phyloP scores from a whole-genome alignment of 2,329 filamentous ascomycete genomes.

The Immersiporthe knoxdaviesiana region DNA sequence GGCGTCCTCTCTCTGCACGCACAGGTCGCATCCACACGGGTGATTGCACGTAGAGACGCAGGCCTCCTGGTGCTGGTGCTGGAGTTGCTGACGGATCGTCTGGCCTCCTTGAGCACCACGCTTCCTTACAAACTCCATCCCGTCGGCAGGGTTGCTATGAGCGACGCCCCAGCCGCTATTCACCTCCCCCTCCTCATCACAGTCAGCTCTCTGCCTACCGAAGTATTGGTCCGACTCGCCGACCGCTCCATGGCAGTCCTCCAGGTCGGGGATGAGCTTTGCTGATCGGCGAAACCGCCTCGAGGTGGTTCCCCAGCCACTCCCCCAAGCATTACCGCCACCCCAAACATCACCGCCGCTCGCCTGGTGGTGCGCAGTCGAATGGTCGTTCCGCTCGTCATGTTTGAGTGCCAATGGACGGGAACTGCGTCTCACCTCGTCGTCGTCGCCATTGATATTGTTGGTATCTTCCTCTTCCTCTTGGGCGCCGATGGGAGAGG shows the following conservation, averaged over 20 bases:
- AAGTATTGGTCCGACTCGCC: constrained; percentile 17
- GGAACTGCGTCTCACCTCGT: constrained; percentile 13
- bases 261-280: constrained; percentile 20
- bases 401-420: background rate
- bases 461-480: background rate
- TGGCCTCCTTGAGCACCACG: background rate
- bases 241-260: constrained; percentile 19
- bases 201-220: constrained; percentile 20
- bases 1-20: background rate
- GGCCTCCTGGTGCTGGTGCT: background rate
- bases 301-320: constrained; percentile 24
- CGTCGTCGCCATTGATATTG: too few species aligned
- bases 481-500: too few species aligned
- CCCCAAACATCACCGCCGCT: background rate
- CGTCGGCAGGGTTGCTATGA: too few species aligned
- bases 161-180: background rate
- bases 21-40: background rate
- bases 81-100: background rate
- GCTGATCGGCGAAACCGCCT: constrained; percentile 19
- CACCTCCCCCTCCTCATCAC: background rate
- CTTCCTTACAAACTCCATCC: background rate
- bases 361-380: background rate
- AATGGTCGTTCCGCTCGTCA: background rate
- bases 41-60: background rate
- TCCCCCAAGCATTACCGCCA: constrained; percentile 17